Conservation (phyloP, 2,329 filamentous ascomycete genomes). For the Beauveria medogensis region DNA sequence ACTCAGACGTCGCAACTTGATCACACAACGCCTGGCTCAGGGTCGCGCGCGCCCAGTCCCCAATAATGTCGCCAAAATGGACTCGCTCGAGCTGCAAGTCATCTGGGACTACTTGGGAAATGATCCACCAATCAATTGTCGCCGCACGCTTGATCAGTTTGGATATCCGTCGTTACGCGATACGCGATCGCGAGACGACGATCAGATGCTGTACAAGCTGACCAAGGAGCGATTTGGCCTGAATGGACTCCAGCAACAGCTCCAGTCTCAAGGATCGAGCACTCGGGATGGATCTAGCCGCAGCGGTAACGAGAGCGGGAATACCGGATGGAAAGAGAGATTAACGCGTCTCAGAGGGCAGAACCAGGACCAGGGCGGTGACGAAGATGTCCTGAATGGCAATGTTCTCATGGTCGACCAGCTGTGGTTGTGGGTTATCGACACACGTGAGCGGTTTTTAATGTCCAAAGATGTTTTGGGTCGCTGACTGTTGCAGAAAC, state of each 20-base stretch:
- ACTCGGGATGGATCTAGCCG: conserved; percentile 19
- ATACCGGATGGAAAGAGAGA: conserved; percentile 21
- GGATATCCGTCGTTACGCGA: conserved; percentile 54
- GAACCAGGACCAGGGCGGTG: conserved; percentile 16
- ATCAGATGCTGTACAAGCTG: conserved; percentile 61
- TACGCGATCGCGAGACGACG: conserved; percentile 52
- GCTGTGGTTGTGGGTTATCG: conserved; percentile 53
- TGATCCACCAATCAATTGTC: conserved; percentile 53
- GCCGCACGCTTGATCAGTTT: conserved; percentile 56
- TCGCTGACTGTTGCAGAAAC: conserved; percentile 31
- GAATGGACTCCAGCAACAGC: conserved; percentile 16
- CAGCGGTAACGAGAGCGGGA: conserved; percentile 20
- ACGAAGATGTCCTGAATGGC: conserved; percentile 36
- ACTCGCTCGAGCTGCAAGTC: conserved; percentile 49
- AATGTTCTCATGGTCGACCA: conserved; percentile 62
- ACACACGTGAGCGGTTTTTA: conserved; percentile 34
- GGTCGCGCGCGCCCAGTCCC: conserved; percentile 50
- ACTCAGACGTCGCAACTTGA: conserved; percentile 46
- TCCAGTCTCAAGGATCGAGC: conserved; percentile 24
- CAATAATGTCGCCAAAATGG: conserved; percentile 41
- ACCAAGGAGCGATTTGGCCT: conserved; percentile 38
- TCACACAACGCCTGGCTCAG: conserved; percentile 42
- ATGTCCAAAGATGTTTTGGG: not conserved
- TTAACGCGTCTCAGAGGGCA: conserved; percentile 13
- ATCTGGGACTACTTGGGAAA: conserved; percentile 56